Evolutionary conservation across 768 basidiomycete species (phyloP).

Genomic region (Xerocomellus intermedius): DNA sequence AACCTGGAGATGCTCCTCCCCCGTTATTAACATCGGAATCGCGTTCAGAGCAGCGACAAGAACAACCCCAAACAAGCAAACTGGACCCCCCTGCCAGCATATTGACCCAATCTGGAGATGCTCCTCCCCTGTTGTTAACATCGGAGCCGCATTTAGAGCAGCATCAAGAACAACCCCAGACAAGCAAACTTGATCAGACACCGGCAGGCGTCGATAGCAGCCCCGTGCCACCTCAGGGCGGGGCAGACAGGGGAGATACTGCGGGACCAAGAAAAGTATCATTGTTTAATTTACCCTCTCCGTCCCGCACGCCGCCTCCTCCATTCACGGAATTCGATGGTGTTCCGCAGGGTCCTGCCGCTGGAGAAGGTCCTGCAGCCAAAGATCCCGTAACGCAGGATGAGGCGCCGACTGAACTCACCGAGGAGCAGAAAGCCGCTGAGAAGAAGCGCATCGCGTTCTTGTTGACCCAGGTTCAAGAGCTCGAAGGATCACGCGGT

Average conservation of each 20-base stretch:
- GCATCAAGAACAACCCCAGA: background rate
- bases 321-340: conserved; percentile 25
- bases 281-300: conserved; percentile 6
- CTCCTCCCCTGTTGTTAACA: conserved; percentile 5
- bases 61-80: background rate
- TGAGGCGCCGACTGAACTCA: conserved; percentile 19
- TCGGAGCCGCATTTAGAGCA: background rate
- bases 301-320: conserved; percentile 25
- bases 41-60: background rate
- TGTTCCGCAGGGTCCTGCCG: background rate
- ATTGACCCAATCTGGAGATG: conserved; percentile 10
- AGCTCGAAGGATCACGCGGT: conserved; percentile 9
- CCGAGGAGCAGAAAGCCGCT: conserved; percentile 15
- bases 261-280: background rate
- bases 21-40: background rate
- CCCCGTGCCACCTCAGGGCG: background rate
- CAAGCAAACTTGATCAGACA: too few species aligned
- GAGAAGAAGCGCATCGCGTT: conserved; percentile 25
- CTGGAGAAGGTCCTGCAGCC: conserved; percentile 1
- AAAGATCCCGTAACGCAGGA: conserved; percentile 19
- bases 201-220: conserved; percentile 14
- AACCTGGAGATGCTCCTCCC: conserved; percentile 4
- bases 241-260: background rate
- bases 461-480: conserved; percentile 13
- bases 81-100: conserved; percentile 12